Conservation (phyloP, 495 filamentous ascomycete species). For the Hypoxylon crocopeplum region DNA sequence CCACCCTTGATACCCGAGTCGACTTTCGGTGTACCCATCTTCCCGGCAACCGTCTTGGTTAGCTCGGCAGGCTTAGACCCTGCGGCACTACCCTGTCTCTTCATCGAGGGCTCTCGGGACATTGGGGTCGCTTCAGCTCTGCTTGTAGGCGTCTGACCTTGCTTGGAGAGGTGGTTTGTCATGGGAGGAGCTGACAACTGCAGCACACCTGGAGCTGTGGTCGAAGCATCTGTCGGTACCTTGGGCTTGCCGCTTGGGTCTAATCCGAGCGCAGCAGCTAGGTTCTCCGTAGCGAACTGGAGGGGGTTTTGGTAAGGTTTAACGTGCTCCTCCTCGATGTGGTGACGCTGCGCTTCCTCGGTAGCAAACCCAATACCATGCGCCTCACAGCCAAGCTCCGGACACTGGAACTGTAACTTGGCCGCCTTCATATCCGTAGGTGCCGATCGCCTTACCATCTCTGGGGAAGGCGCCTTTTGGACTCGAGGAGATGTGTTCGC, state of each 20-base stretch:
- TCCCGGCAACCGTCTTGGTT: constrained; percentile 38
- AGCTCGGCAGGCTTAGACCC: constrained; percentile 41
- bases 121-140: constrained; percentile 53
- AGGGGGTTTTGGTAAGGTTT: constrained; percentile 60
- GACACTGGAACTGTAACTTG: constrained; percentile 52
- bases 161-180: constrained; percentile 47
- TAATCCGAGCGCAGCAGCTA: constrained; percentile 51
- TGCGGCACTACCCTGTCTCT: constrained; percentile 47
- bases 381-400: constrained; percentile 54
- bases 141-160: constrained; percentile 50
- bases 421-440: constrained; percentile 48
- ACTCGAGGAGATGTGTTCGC: constrained; percentile 56
- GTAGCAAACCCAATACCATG: constrained; percentile 57
- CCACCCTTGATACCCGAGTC: constrained; percentile 28
- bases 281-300: constrained; percentile 54
- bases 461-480: constrained; percentile 53
- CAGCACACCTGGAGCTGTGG: too few species aligned
- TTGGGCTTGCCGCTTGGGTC: constrained; percentile 55
- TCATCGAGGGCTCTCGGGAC: constrained; percentile 56
- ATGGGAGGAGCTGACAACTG: constrained; percentile 39
- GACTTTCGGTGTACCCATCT: constrained; percentile 29
- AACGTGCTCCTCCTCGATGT: constrained; percentile 61
- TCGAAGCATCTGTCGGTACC: constrained; percentile 13
- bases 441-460: constrained; percentile 50
- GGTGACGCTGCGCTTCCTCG: constrained; percentile 58